Conservation (phyloP, 169 alveolate genomes). For the Cyclospora cayetanensis region DNA sequence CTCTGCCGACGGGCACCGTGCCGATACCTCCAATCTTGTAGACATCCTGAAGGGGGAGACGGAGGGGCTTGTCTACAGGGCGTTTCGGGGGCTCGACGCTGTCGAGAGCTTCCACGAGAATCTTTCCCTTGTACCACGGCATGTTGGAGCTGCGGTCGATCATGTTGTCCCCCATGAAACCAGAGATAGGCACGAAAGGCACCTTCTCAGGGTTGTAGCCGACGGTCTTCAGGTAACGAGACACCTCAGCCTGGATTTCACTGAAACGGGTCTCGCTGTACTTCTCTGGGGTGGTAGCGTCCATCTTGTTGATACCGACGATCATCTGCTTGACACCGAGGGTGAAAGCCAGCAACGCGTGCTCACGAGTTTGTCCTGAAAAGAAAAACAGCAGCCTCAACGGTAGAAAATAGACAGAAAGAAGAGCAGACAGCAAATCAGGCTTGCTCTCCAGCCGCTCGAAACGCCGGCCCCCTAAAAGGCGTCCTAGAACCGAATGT, state of each 20-base stretch:
- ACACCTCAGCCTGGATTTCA: constrained; percentile 96
- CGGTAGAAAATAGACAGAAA: neutral
- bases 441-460: no score
- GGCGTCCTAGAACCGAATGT: no score
- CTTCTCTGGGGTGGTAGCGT: constrained; percentile 84
- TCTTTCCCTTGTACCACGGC: constrained; percentile 98
- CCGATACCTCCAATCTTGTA: constrained; percentile 99
- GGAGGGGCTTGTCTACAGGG: constrained; percentile 96
- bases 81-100: constrained; percentile 97
- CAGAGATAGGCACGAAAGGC: constrained; percentile 98
- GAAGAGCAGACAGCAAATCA: neutral
- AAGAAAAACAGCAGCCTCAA: neutral
- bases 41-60: constrained; percentile 98
- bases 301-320: constrained; percentile 99
- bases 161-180: constrained; percentile 98
- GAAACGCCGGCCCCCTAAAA: no score
- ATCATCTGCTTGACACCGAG: constrained; percentile 99
- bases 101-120: constrained; percentile 97
- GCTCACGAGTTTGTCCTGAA: constrained; percentile 98
- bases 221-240: constrained; percentile 94
- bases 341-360: constrained; percentile 97
- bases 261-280: constrained; percentile 96
- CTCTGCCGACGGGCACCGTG: constrained; percentile 99
- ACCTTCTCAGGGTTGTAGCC: constrained; percentile 95
- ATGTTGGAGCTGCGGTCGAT: constrained; percentile 94